A percentile compares a stretch with the other conserved stretches of the same genome.
Evolutionary conservation across 2,329 filamentous ascomycete species (phyloP).

Genomic region (Xylariaceae sp.): DNA sequence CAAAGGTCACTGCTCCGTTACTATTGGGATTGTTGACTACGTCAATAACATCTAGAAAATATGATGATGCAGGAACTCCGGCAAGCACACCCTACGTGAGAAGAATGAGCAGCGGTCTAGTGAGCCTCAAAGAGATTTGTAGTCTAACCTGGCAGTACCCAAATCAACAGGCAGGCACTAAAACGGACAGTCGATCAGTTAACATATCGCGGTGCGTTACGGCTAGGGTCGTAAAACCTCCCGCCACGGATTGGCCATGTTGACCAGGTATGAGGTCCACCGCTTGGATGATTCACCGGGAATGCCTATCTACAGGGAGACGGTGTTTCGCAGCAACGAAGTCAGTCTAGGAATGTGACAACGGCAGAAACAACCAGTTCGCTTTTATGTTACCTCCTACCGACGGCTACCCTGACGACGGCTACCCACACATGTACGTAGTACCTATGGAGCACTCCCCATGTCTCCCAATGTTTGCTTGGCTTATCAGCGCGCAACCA

Average conservation of each 20-base stretch:
- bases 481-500: no score
- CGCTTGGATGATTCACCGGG: no score
- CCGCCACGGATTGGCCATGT: no score
- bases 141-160: slow-evolving; percentile 30
- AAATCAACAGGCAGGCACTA: slow-evolving; percentile 31
- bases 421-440: no score
- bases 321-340: no score
- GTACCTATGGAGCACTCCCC: no score
- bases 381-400: no score
- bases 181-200: background rate
- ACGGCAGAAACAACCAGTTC: no score
- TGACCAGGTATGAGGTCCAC: background rate
- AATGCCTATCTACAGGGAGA: no score
- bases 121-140: background rate
- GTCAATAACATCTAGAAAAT: slow-evolving; percentile 37
- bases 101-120: background rate
- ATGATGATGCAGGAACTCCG: slow-evolving; percentile 38
- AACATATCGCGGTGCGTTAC: background rate
- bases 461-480: no score
- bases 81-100: slow-evolving; percentile 37
- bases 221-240: slow-evolving; percentile 12
- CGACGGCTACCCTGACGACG: no score
- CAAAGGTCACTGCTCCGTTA: slow-evolving; percentile 42
- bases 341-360: no score
- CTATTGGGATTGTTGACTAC: slow-evolving; percentile 36